These are phyloP conservation scores for Usnea hakonensis DNA, from an alignment of 495 filamentous ascomycete species.

Conservation along the genomic window DNA sequence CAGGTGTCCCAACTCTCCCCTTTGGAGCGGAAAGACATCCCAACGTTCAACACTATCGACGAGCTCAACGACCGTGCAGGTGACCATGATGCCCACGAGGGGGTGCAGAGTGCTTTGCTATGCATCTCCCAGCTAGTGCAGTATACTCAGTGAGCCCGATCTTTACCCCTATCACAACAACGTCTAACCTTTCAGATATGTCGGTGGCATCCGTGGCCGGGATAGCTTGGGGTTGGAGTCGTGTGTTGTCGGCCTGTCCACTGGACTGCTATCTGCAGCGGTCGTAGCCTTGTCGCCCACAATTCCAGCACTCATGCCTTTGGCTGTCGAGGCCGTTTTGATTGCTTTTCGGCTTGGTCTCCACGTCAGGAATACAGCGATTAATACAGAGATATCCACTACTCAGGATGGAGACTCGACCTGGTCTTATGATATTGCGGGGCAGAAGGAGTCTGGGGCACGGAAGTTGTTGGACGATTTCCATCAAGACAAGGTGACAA, in stretches of 20 bases:
- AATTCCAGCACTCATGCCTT: constrained; percentile 57
- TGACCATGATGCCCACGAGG: constrained; percentile 51
- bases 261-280: constrained; percentile 62
- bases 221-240: constrained; percentile 37
- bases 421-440: constrained; percentile 50
- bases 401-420: constrained; percentile 40
- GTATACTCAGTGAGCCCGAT: constrained; percentile 61
- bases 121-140: constrained; percentile 65
- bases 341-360: constrained; percentile 66
- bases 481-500: constrained; percentile 41
- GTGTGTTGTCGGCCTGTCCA: constrained; percentile 59
- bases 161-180: constrained; percentile 10
- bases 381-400: constrained; percentile 38
- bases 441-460: constrained; percentile 37
- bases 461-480: constrained; percentile 43
- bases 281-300: constrained; percentile 62
- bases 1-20: constrained; percentile 55
- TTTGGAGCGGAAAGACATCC: constrained; percentile 53
- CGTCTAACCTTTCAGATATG: constrained; percentile 42
- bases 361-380: constrained; percentile 42
- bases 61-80: constrained; percentile 60
- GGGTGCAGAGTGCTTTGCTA: constrained; percentile 57
- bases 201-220: constrained; percentile 42
- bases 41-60: constrained; percentile 59
- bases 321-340: constrained; percentile 62